Percentiles rank a stretch among this genome's conserved stretches.
phyloP scores from a whole-genome alignment of 2,329 filamentous ascomycete species.

The Fusarium floridanum region DNA sequence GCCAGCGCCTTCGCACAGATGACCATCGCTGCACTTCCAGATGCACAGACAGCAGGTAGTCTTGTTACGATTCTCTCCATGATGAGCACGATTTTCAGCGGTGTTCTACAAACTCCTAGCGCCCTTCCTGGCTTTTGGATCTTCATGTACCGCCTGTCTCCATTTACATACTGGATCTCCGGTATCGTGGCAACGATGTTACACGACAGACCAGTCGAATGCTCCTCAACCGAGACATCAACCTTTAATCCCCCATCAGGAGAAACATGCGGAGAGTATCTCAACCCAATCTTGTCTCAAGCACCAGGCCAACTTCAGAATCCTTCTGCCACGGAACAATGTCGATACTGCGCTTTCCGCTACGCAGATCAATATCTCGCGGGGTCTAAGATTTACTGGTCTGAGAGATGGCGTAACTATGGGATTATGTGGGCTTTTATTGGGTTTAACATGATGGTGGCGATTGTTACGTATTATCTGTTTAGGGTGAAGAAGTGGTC shows the following conservation, averaged over 20 bases:
- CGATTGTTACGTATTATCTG: slow-evolving; percentile 72
- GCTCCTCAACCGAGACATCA: slow-evolving; percentile 69
- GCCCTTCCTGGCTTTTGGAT: slow-evolving; percentile 79
- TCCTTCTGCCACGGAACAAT: slow-evolving; percentile 65
- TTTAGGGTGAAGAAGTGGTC: slow-evolving; percentile 64
- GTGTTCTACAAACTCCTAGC: slow-evolving; percentile 71
- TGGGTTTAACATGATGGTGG: slow-evolving; percentile 70
- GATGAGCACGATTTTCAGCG: slow-evolving; percentile 71
- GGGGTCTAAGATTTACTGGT: slow-evolving; percentile 61
- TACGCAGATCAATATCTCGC: slow-evolving; percentile 72
- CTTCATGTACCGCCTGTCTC: slow-evolving; percentile 78
- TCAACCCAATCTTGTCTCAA: slow-evolving; percentile 65
- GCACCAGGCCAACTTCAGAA: slow-evolving; percentile 73
- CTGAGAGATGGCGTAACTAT: slow-evolving; percentile 76
- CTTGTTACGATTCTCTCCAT: slow-evolving; percentile 71
- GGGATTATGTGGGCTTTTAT: slow-evolving; percentile 78
- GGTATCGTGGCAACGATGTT: slow-evolving; percentile 77
- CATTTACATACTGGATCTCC: slow-evolving; percentile 77
- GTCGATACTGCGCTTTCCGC: slow-evolving; percentile 75
- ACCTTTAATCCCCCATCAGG: slow-evolving; percentile 74
- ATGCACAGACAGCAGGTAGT: slow-evolving; percentile 76
- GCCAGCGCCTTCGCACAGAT: slow-evolving; percentile 80
- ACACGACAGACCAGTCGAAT: slow-evolving; percentile 64
- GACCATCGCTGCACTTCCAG: slow-evolving; percentile 77
- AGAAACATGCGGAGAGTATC: slow-evolving; percentile 74